Evolutionary conservation across 176 grass and related monocot genomes (phyloP).

Genomic region (Neostapfia colusana): DNA sequence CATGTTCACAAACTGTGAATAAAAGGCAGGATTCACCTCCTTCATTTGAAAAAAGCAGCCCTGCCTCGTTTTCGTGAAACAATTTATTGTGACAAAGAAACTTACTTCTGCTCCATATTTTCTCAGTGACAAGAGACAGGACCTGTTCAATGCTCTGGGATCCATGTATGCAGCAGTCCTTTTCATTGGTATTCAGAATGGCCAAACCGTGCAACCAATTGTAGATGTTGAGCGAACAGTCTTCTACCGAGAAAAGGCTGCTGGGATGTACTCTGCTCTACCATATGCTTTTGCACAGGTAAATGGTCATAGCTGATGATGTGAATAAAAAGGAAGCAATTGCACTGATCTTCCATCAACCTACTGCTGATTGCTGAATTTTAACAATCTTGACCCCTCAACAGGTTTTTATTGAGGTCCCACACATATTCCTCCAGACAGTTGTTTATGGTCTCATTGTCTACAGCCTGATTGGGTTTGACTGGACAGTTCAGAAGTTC

Average conservation of each 20-base stretch:
- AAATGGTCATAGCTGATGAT: constrained; percentile 17
- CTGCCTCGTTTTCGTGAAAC: neutral
- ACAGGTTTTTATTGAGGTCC: constrained; percentile 90
- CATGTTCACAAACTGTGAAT: neutral
- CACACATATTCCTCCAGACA: constrained; percentile 90
- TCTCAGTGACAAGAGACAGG: constrained; percentile 56
- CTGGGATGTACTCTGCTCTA: constrained; percentile 93
- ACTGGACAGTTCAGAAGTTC: constrained; percentile 77
- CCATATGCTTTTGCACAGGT: constrained; percentile 96
- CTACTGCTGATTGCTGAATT: neutral
- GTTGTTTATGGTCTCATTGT: constrained; percentile 78
- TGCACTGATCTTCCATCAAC: constrained; percentile 2
- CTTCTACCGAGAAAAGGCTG: constrained; percentile 93
- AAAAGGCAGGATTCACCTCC: neutral
- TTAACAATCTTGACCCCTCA: constrained; percentile 21
- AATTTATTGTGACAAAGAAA: constrained; percentile 18
- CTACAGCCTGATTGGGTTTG: constrained; percentile 75
- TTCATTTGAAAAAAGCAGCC: neutral
- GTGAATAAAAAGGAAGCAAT: neutral
- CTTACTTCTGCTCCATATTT: constrained; percentile 20
- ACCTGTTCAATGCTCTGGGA: constrained; percentile 80
- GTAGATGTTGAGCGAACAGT: constrained; percentile 87
- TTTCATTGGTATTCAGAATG: constrained; percentile 97
- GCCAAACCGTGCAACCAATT: constrained; percentile 83
- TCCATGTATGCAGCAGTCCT: constrained; percentile 87